phyloP scores from a whole-genome alignment of 441 rosid genomes.

The Populus hybrid region DNA sequence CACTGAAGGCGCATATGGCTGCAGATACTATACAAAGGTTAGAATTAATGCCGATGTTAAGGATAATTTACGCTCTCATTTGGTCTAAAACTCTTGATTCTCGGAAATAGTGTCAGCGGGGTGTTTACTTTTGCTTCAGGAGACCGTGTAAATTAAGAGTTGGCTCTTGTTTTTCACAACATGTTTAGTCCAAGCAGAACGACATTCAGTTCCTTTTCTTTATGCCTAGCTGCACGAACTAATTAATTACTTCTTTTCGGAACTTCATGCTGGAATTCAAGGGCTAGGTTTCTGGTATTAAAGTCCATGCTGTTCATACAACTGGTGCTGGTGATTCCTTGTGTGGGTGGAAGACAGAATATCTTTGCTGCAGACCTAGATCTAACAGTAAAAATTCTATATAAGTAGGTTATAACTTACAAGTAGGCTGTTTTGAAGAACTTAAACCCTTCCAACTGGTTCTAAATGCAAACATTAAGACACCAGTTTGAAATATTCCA shows the following conservation, averaged over 20 bases:
- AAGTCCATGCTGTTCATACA: too few species aligned
- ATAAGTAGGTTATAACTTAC: background rate
- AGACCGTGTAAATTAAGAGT: background rate
- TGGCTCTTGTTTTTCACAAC: too few species aligned
- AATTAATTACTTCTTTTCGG: too few species aligned
- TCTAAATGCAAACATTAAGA: background rate
- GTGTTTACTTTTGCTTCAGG: background rate
- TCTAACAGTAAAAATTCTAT: background rate
- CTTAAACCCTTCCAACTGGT: background rate
- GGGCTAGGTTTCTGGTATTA: too few species aligned
- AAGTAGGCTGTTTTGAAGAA: background rate
- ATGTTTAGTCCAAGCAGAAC: too few species aligned
- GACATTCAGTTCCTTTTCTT: too few species aligned
- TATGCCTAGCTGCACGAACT: too few species aligned
- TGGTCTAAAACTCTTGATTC: background rate
- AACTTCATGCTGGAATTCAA: too few species aligned
- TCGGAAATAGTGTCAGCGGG: background rate
- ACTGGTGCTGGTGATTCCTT: too few species aligned
- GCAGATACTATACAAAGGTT: too few species aligned
- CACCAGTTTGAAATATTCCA: background rate
- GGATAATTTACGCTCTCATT: background rate
- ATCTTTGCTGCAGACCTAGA: too few species aligned
- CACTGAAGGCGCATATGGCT: conserved; percentile 40
- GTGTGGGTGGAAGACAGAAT: too few species aligned
- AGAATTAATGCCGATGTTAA: background rate